Evolutionary conservation across 495 filamentous ascomycete genomes (phyloP).

Genomic region (Annulohypoxylon nitens): DNA sequence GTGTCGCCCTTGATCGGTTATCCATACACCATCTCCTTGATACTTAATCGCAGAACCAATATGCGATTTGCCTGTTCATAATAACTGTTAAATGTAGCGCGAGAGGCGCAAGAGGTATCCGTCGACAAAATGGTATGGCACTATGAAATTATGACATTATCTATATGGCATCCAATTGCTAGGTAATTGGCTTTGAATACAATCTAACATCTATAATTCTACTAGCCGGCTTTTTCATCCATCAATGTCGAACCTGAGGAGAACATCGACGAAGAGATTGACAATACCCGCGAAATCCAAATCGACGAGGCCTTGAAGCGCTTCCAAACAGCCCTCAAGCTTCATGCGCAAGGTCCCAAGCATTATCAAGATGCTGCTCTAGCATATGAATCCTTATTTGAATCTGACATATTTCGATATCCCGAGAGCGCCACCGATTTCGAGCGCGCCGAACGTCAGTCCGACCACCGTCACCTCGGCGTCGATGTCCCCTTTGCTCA

Average conservation of each 20-base stretch:
- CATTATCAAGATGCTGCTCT: constrained; percentile 81
- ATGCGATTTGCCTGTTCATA: constrained; percentile 24
- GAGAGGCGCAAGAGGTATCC: constrained; percentile 31
- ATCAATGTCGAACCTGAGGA: constrained; percentile 95
- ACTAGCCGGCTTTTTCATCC: constrained; percentile 76
- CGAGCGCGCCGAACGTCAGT: constrained; percentile 72
- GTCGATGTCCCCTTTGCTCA: constrained; percentile 56
- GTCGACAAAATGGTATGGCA: constrained; percentile 43
- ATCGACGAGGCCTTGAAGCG: constrained; percentile 97
- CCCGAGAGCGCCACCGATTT: constrained; percentile 86
- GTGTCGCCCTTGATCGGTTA: neutral
- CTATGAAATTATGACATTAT: neutral
- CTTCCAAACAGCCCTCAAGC: constrained; percentile 91
- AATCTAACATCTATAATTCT: neutral
- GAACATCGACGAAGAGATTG: constrained; percentile 88
- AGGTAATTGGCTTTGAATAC: neutral
- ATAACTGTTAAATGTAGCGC: constrained; percentile 9
- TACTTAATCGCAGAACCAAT: neutral
- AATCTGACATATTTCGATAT: constrained; percentile 93
- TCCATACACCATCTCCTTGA: neutral
- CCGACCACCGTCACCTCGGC: constrained; percentile 57
- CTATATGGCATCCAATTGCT: constrained; percentile 8
- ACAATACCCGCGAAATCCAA: constrained; percentile 94
- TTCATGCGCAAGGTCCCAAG: constrained; percentile 86
- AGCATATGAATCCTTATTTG: constrained; percentile 87